Conservation (phyloP, 768 basidiomycete species). For the Lactarius evosmus region DNA sequence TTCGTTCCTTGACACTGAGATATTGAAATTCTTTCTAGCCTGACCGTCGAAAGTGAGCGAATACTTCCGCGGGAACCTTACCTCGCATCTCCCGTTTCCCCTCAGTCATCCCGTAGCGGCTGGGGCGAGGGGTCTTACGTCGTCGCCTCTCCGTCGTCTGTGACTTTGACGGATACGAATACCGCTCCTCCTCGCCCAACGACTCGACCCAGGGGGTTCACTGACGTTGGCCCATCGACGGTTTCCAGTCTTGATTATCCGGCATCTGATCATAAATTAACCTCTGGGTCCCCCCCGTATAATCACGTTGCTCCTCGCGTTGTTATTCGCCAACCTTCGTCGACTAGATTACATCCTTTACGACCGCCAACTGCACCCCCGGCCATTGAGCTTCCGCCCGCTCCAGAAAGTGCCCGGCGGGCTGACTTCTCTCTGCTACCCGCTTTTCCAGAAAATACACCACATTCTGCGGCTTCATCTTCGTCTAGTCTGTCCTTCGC, state of each 20-base stretch:
- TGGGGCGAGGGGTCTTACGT: conserved; percentile 9
- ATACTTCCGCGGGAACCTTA: conserved; percentile 16
- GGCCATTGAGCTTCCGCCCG: conserved; percentile 16
- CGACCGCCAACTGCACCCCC: conserved; percentile 19
- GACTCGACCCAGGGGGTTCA: conserved; percentile 24
- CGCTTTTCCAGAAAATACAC: conserved; percentile 13
- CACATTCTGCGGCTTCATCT: conserved; percentile 22
- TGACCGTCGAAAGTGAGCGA: conserved; percentile 26
- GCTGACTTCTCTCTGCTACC: conserved; percentile 16
- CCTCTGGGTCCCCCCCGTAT: conserved; percentile 5
- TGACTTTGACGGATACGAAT: conserved; percentile 17
- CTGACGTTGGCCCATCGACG: conserved; percentile 16
- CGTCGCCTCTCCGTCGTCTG: conserved; percentile 25
- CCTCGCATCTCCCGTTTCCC: conserved; percentile 11
- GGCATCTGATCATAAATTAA: conserved; percentile 3
- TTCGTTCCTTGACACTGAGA: neutral
- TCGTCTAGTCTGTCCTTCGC: conserved; percentile 28
- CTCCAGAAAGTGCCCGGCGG: conserved; percentile 15
- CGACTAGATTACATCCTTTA: conserved; percentile 15
- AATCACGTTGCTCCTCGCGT: conserved; percentile 18
- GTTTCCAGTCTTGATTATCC: conserved; percentile 1
- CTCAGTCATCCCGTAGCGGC: conserved; percentile 6
- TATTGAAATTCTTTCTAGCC: neutral
- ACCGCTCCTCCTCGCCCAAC: neutral
- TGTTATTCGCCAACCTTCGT: conserved; percentile 26